Percentiles rank a stretch among this genome's conserved stretches.
These are phyloP conservation scores for Alectoria sarmentosa DNA, from an alignment of 495 filamentous ascomycete genomes.

Conservation along the genomic window DNA sequence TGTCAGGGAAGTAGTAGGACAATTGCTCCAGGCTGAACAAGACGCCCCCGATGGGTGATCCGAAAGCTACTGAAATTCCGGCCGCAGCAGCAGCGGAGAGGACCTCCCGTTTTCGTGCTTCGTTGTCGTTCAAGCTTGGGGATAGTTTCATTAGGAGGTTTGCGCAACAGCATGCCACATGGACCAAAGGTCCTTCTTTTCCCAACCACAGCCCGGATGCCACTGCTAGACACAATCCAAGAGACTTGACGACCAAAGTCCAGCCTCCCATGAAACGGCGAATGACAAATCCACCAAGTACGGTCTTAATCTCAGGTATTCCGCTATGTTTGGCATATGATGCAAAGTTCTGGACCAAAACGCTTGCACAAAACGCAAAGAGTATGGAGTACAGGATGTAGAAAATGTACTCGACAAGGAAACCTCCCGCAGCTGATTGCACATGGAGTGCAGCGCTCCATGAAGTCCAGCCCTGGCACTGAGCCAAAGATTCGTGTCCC, in stretches of 20 bases:
- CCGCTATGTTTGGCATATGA: conserved; percentile 91
- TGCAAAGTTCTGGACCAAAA: conserved; percentile 78
- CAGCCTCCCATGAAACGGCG: conserved; percentile 84
- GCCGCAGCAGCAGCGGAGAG: conserved; percentile 91
- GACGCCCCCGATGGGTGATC: conserved; percentile 90
- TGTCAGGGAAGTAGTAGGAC: conserved; percentile 97
- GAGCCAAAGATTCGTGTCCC: conserved; percentile 70
- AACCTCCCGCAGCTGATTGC: conserved; percentile 57
- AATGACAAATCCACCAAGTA: conserved; percentile 92
- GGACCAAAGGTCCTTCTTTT: conserved; percentile 94
- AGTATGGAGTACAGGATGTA: conserved; percentile 75
- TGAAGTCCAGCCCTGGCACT: conserved; percentile 77
- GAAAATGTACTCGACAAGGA: conserved; percentile 77
- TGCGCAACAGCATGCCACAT: conserved; percentile 96
- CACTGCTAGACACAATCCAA: conserved; percentile 88
- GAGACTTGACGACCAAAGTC: conserved; percentile 86
- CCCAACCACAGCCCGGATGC: conserved; percentile 97
- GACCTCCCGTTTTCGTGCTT: conserved; percentile 94
- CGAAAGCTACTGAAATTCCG: conserved; percentile 95
- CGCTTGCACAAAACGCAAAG: conserved; percentile 71
- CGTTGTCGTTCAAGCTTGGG: conserved; percentile 73
- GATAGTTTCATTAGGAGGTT: conserved; percentile 94
- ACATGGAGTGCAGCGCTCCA: conserved; percentile 73
- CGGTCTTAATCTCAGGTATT: conserved; percentile 96
- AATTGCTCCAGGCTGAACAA: conserved; percentile 94